These are phyloP conservation scores for Nasturtium officinale DNA, from an alignment of 345 rosid species.

Conservation along the genomic window DNA sequence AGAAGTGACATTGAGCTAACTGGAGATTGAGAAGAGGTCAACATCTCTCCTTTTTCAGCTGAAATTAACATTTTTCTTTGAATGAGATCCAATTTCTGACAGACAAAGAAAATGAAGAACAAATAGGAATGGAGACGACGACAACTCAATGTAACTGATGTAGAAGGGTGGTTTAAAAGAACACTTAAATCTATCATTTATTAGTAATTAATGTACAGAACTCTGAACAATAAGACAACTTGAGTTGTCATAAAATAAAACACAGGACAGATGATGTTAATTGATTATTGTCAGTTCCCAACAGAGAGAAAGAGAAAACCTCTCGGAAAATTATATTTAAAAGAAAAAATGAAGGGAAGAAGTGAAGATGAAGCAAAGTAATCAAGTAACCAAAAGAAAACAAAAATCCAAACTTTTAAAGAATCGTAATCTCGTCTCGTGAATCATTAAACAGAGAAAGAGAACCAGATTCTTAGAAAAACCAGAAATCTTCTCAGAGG, in stretches of 20 bases:
- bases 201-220: conserved; percentile 33
- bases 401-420: conserved; percentile 21
- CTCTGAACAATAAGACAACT: conserved; percentile 45
- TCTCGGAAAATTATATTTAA: conserved; percentile 3
- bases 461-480: conserved; percentile 29
- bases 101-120: not conserved
- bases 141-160: conserved; percentile 30
- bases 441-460: conserved; percentile 27
- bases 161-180: conserved; percentile 39
- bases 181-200: conserved; percentile 24
- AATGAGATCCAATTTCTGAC: conserved; percentile 38
- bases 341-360: conserved; percentile 1
- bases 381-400: not conserved
- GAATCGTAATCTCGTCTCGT: conserved; percentile 34
- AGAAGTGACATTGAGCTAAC: conserved; percentile 38
- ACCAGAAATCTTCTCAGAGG: conserved; percentile 1
- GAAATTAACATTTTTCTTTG: conserved; percentile 45
- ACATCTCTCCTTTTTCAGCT: conserved; percentile 49
- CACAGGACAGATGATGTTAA: conserved; percentile 1
- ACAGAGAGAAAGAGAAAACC: conserved; percentile 34
- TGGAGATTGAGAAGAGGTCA: conserved; percentile 38
- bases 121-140: conserved; percentile 33
- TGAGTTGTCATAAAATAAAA: conserved; percentile 34
- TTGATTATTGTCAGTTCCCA: conserved; percentile 25
- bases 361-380: conserved; percentile 42